Base-by-base conservation (phyloP, 192 early-diverging fungal species). In the Umbelopsis ramanniana region DNA sequence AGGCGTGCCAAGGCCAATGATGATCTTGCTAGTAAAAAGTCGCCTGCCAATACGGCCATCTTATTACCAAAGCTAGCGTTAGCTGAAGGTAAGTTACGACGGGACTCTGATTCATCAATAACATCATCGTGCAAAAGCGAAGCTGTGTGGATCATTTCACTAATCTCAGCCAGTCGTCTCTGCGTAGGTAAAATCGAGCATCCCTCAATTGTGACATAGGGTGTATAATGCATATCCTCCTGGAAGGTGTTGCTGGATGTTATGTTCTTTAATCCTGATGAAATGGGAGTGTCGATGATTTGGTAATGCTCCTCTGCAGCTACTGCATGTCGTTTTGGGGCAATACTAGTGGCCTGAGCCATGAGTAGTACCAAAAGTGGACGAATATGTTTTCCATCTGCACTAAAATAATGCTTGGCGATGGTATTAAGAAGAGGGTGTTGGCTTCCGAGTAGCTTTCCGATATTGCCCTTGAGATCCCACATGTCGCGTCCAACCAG, bases 131-230 rank as follows among this genome's bases (percentile, higher is more conserved):
- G 97, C 10, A 99, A 82, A 11, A 99, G 81, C 4, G 95, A 95
- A 14, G 97, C 93, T 5, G 95, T 99, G 76, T 99, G 95, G 75
- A 99, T 99, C 92, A 99, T 96, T 80, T 99, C 97, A 0, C 93
- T 93, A 67, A 99, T 97, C 80, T 99, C 97, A 6, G 95, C 95
- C 53, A 99, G 85, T 10, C 97, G 89, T 17, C 94, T 86, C 66
- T 99, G 97, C 29, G 94, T 89, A 10, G 94, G 92, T 57, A 97
- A 81, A 46, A 98, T 93, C 4, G 66, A 43, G 43, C 71, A 78
- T 6, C 77, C 77, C 43, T 78, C 68, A 10, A 69, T 46, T 6
- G 54, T 78, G 17, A 74, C 67, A 19, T 68, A 74, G 11, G 76
- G 76, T 24, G 72, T 78, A 46, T 78, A 78, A 14, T 73, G 68